Conservation (phyloP, 2,329 filamentous ascomycete species). For the Fusarium musae region DNA sequence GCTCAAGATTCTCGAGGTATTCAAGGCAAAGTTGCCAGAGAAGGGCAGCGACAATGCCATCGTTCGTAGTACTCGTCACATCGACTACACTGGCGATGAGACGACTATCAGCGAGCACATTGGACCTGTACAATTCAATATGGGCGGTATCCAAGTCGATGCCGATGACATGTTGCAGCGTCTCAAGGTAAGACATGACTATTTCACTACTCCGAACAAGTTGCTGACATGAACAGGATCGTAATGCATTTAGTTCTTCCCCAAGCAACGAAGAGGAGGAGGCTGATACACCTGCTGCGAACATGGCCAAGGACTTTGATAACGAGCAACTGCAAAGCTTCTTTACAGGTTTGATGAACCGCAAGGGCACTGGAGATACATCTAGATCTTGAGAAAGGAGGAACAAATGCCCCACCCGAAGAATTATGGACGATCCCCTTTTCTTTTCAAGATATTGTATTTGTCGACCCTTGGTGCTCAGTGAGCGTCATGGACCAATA, state of each 20-base stretch:
- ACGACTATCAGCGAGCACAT: slow-evolving; percentile 80
- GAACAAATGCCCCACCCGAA: neutral
- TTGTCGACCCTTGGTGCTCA: slow-evolving; percentile 9
- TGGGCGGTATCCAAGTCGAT: slow-evolving; percentile 96
- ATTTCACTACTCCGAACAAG: neutral
- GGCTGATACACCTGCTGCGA: slow-evolving; percentile 51
- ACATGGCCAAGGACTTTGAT: slow-evolving; percentile 59
- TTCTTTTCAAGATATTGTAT: slow-evolving; percentile 3
- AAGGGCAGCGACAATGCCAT: slow-evolving; percentile 47
- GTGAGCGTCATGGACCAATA: slow-evolving; percentile 11
- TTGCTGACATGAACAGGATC: slow-evolving; percentile 58
- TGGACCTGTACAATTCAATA: slow-evolving; percentile 95
- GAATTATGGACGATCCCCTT: neutral
- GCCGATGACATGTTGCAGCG: slow-evolving; percentile 92
- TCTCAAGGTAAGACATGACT: slow-evolving; percentile 72
- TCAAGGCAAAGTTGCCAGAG: slow-evolving; percentile 66
- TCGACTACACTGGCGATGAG: slow-evolving; percentile 53
- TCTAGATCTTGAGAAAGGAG: slow-evolving; percentile 22
- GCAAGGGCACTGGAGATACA: slow-evolving; percentile 50
- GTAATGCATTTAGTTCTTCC: slow-evolving; percentile 63
- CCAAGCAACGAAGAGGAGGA: slow-evolving; percentile 56
- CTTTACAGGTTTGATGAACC: slow-evolving; percentile 69
- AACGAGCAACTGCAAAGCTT: slow-evolving; percentile 69
- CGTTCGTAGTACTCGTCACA: slow-evolving; percentile 38
- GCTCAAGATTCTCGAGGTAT: slow-evolving; percentile 76